These are phyloP conservation scores for Dryas integrifolia DNA, from an alignment of 331 rosid genomes.

Conservation along the genomic window DNA sequence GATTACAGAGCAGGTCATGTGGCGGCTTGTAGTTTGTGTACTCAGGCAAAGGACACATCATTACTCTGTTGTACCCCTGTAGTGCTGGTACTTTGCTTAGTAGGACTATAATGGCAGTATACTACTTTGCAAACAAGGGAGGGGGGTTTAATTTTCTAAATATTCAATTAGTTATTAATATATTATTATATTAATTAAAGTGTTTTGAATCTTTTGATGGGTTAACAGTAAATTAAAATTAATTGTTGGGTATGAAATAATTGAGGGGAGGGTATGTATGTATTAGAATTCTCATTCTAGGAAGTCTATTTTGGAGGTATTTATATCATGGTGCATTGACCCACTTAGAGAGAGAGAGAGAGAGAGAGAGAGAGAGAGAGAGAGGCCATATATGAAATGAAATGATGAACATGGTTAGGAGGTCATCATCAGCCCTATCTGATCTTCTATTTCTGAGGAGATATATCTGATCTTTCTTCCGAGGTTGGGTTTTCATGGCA, in stretches of 20 bases:
- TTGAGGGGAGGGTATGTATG: constrained; percentile 39
- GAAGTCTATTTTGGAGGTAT: constrained; percentile 69
- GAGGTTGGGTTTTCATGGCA: constrained; percentile 51
- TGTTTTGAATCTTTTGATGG: not conserved
- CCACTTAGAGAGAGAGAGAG: constrained; percentile 37
- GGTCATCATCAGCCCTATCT: constrained; percentile 64
- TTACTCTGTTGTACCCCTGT: constrained; percentile 21
- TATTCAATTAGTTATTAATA: not conserved
- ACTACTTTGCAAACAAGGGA: not conserved
- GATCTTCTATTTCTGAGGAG: constrained; percentile 59
- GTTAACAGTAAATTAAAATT: constrained; percentile 19
- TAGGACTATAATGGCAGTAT: constrained; percentile 1
- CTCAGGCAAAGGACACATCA: constrained; percentile 44
- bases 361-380: constrained; percentile 11
- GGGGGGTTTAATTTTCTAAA: not conserved
- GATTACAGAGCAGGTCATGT: constrained; percentile 24
- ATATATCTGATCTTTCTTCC: constrained; percentile 49
- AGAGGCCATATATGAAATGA: constrained; percentile 23
- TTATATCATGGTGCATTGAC: constrained; percentile 70
- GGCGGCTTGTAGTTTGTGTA: constrained; percentile 55
- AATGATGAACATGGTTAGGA: constrained; percentile 47
- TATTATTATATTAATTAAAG: not conserved
- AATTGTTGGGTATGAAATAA: constrained; percentile 47
- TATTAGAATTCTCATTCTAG: constrained; percentile 26
- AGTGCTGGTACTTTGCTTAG: too few relatives aligned